These are phyloP conservation scores for Cantharellus cinnabarinus DNA, from an alignment of 768 basidiomycete genomes.

Conservation along the genomic window DNA sequence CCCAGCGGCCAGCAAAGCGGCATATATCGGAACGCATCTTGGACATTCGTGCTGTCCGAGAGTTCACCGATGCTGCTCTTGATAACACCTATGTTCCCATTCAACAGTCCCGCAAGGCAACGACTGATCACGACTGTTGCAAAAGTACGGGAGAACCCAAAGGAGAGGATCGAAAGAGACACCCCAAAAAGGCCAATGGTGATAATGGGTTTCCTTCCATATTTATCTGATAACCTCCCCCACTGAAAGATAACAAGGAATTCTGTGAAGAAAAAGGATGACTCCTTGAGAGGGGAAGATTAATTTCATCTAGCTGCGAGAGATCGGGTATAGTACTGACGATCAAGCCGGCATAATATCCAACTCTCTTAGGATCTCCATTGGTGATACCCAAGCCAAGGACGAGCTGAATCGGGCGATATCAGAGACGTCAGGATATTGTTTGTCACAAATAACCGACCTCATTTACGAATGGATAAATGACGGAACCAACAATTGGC, in stretches of 20 bases:
- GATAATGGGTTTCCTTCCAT: conserved; percentile 11
- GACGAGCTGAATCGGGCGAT: conserved; percentile 1
- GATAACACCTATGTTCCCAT: conserved; percentile 9
- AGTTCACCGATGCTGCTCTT: conserved; percentile 8
- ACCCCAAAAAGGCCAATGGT: conserved; percentile 7
- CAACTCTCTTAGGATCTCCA: conserved; percentile 5
- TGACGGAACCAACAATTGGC: conserved; percentile 5
- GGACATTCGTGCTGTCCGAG: conserved; percentile 3
- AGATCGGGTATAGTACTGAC: not conserved
- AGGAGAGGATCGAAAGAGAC: conserved; percentile 6
- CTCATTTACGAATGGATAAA: conserved; percentile 8
- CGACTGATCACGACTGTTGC: not conserved
- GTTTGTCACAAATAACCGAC: not conserved
- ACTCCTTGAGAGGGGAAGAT: not conserved
- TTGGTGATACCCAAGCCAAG: conserved; percentile 4
- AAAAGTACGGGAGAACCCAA: conserved; percentile 9
- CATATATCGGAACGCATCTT: conserved; percentile 5
- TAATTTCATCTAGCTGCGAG: not conserved
- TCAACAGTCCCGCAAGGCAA: conserved; percentile 5
- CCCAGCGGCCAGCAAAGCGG: conserved; percentile 7
- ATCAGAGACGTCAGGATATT: not conserved
- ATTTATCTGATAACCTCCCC: conserved; percentile 9
- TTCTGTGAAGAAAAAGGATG: conserved; percentile 9
- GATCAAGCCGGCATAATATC: conserved; percentile 8
- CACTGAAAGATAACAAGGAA: not conserved